Conservation (phyloP, 805 yeast species). For the Suhomyces pyralidae region DNA sequence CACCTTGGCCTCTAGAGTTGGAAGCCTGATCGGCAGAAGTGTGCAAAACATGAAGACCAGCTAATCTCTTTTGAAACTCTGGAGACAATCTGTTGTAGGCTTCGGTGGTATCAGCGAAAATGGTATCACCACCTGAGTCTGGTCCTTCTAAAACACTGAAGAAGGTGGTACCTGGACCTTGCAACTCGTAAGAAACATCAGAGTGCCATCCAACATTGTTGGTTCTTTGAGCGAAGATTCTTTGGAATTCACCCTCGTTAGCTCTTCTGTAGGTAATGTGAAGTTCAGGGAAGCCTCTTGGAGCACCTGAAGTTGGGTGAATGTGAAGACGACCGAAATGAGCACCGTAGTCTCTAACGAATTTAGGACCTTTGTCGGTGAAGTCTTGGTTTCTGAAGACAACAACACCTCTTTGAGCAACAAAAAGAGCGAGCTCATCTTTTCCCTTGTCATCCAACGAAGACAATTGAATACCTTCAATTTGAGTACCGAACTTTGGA, state of each 20-base stretch:
- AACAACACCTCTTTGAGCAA: slow-evolving; percentile 69
- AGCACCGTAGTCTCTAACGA: slow-evolving; percentile 51
- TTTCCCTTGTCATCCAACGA: slow-evolving; percentile 51
- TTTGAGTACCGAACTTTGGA: slow-evolving; percentile 69
- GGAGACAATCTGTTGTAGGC: slow-evolving; percentile 37
- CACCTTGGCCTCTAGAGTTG: slow-evolving; percentile 27
- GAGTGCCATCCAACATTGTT: slow-evolving; percentile 37
- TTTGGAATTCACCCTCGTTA: slow-evolving; percentile 25
- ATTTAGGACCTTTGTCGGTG: slow-evolving; percentile 46
- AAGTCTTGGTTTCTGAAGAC: slow-evolving; percentile 67
- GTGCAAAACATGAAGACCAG: slow-evolving; percentile 34
- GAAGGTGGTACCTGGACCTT: slow-evolving; percentile 34
- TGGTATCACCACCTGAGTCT: slow-evolving; percentile 38
- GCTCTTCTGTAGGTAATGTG: slow-evolving; percentile 35
- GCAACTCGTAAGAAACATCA: slow-evolving; percentile 35
- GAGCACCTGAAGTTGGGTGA: slow-evolving; percentile 75
- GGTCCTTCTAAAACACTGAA: slow-evolving; percentile 37
- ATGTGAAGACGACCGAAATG: slow-evolving; percentile 71
- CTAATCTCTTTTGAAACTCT: slow-evolving; percentile 29
- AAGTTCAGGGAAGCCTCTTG: slow-evolving; percentile 38
- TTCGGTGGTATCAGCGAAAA: slow-evolving; percentile 36
- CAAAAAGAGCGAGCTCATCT: slow-evolving; percentile 65
- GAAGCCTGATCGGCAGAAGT: slow-evolving; percentile 32
- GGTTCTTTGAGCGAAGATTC: slow-evolving; percentile 25
- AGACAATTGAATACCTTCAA: slow-evolving; percentile 59